phyloP scores from a whole-genome alignment of 768 basidiomycete species.

The Russula compacta region DNA sequence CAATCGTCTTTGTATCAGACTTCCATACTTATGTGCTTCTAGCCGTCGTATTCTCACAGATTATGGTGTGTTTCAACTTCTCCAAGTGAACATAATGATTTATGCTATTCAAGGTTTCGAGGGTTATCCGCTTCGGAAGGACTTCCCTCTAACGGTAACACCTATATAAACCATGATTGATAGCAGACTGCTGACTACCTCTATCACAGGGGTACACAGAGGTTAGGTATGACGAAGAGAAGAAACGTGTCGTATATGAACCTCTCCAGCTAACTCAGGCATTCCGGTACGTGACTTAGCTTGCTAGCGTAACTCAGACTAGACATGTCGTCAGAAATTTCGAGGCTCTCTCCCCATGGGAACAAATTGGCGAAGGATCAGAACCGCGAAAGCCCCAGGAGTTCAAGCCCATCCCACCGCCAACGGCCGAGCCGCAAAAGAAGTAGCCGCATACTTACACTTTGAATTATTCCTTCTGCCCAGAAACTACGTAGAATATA shows the following conservation, averaged over 20 bases:
- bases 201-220: constrained; percentile 86
- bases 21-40: constrained; percentile 17
- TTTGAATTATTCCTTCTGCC: constrained; percentile 6
- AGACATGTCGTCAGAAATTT: constrained; percentile 60
- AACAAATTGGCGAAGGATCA: constrained; percentile 73
- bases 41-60: constrained; percentile 97
- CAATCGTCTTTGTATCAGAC: not conserved
- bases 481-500: not conserved
- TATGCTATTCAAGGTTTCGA: constrained; percentile 61
- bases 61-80: constrained; percentile 52
- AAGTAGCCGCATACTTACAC: constrained; percentile 39
- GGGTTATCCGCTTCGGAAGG: constrained; percentile 94
- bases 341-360: constrained; percentile 90
- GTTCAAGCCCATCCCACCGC: constrained; percentile 66
- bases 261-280: constrained; percentile 96
- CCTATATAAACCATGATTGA: constrained; percentile 8
- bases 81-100: constrained; percentile 3
- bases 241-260: constrained; percentile 95
- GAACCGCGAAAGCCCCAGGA: constrained; percentile 52
- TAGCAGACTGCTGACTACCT: not conserved
- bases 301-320: not conserved
- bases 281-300: constrained; percentile 63
- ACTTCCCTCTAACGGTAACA: constrained; percentile 91
- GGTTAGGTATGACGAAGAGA: constrained; percentile 94
- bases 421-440: constrained; percentile 65